phyloP scores from a whole-genome alignment of 2,329 filamentous ascomycete genomes.

The Penicillium sp. region DNA sequence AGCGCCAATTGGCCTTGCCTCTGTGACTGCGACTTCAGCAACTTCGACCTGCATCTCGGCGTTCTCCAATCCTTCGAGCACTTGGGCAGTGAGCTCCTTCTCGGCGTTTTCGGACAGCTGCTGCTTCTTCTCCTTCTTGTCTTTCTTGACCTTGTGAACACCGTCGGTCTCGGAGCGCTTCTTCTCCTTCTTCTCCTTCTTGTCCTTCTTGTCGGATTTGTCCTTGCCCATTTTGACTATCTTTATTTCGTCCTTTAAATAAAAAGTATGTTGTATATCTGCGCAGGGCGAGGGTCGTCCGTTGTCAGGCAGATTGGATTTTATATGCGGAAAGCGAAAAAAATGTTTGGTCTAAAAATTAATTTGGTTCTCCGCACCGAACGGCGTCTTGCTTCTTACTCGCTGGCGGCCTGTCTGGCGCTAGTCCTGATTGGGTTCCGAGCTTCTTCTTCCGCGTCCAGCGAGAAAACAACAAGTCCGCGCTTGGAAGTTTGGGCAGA shows the following conservation, averaged over 20 bases:
- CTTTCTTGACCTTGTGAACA: slow-evolving; percentile 36
- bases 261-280: background rate
- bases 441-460: slow-evolving; percentile 17
- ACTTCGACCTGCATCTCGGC: slow-evolving; percentile 17
- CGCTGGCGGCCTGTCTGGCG: slow-evolving; percentile 15
- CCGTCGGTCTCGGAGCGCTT: slow-evolving; percentile 46
- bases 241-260: background rate
- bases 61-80: slow-evolving; percentile 33
- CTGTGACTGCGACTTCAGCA: slow-evolving; percentile 1
- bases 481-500: slow-evolving; percentile 9
- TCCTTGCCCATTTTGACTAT: slow-evolving; percentile 42
- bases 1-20: slow-evolving; percentile 39
- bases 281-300: background rate
- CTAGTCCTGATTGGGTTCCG: slow-evolving; percentile 26
- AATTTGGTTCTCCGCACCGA: slow-evolving; percentile 14
- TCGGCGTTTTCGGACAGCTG: slow-evolving; percentile 37
- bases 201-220: slow-evolving; percentile 34
- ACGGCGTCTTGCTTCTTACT: slow-evolving; percentile 19
- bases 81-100: slow-evolving; percentile 35
- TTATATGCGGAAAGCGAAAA: slow-evolving; percentile 12
- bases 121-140: slow-evolving; percentile 47
- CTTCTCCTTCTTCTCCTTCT: slow-evolving; percentile 42
- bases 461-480: slow-evolving; percentile 11
- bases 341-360: slow-evolving; percentile 15
- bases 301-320: background rate